Evolutionary conservation across 257 asterid species (phyloP).

Genomic region (Primulina tabacum): DNA sequence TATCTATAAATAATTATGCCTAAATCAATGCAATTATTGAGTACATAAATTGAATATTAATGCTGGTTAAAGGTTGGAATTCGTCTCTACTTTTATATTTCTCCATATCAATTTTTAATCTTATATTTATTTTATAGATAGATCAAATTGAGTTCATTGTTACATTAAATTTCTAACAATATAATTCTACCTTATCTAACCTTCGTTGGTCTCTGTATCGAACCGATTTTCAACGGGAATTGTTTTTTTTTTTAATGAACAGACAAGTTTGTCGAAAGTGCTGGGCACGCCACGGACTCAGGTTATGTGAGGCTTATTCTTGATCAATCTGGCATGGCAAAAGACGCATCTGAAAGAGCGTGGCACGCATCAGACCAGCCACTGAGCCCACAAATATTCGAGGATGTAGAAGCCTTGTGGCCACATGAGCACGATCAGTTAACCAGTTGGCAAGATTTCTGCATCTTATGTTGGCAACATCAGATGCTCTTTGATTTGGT

Average conservation of each 20-base stretch:
- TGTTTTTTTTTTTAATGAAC: not conserved
- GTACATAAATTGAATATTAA: too few relatives aligned
- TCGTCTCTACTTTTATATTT: too few relatives aligned
- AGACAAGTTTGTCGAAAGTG: slow-evolving; percentile 11
- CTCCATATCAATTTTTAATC: too few relatives aligned
- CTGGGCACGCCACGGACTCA: slow-evolving; percentile 28
- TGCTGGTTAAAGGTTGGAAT: too few relatives aligned
- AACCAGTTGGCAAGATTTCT: slow-evolving; percentile 34
- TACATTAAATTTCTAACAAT: too few relatives aligned
- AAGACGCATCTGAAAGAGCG: slow-evolving; percentile 31
- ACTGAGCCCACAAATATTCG: slow-evolving; percentile 43
- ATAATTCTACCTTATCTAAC: too few relatives aligned
- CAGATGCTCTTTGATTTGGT: slow-evolving; percentile 63
- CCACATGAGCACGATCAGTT: slow-evolving; percentile 39
- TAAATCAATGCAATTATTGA: too few relatives aligned
- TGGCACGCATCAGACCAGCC: slow-evolving; percentile 56
- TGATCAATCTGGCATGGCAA: slow-evolving; percentile 51
- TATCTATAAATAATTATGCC: too few relatives aligned
- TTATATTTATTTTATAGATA: too few relatives aligned
- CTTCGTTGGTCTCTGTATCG: not conserved
- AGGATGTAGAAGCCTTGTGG: slow-evolving; percentile 57
- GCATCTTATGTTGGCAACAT: slow-evolving; percentile 51
- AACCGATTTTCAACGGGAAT: not conserved
- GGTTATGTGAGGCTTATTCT: slow-evolving; percentile 57
- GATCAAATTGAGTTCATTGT: too few relatives aligned